phyloP scores from a whole-genome alignment of 179 eudicot species.

The Kewa caespitosa region DNA sequence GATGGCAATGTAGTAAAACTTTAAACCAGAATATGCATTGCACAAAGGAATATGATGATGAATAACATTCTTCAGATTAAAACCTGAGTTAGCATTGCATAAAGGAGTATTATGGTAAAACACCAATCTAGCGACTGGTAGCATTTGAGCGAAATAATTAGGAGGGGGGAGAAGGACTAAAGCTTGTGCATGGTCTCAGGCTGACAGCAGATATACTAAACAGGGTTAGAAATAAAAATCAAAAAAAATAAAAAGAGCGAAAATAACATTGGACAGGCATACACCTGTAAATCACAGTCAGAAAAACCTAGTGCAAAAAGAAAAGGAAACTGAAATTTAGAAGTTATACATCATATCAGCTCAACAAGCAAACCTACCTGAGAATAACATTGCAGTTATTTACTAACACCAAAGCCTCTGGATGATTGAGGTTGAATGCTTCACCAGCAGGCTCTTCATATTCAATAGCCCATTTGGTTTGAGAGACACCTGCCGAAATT shows the following conservation, averaged over 20 bases:
- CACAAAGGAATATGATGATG: background rate
- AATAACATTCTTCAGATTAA: no score
- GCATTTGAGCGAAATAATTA: no score
- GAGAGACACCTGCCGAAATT: slow-evolving; percentile 58
- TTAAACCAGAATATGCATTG: background rate
- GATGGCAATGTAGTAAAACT: background rate
- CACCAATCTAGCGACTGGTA: no score
- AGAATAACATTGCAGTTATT: slow-evolving; percentile 93
- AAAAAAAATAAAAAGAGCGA: background rate
- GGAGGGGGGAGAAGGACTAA: background rate
- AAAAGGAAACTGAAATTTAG: background rate
- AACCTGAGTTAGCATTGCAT: no score
- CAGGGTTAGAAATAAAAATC: background rate
- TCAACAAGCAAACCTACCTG: slow-evolving; percentile 42
- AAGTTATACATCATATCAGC: background rate
- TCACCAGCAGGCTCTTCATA: slow-evolving; percentile 96
- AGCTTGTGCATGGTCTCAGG: background rate
- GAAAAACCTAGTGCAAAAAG: background rate
- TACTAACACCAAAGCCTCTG: slow-evolving; percentile 60
- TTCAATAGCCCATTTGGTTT: slow-evolving; percentile 97
- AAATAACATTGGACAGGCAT: background rate
- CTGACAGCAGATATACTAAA: background rate
- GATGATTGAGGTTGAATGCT: slow-evolving; percentile 87
- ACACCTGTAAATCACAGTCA: background rate
- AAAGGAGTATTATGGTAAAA: no score